A percentile compares a stretch with the other conserved stretches of the same genome.
Evolutionary conservation across 164 flowering plant species (phyloP).

Genomic region (Platanus orientalis): DNA sequence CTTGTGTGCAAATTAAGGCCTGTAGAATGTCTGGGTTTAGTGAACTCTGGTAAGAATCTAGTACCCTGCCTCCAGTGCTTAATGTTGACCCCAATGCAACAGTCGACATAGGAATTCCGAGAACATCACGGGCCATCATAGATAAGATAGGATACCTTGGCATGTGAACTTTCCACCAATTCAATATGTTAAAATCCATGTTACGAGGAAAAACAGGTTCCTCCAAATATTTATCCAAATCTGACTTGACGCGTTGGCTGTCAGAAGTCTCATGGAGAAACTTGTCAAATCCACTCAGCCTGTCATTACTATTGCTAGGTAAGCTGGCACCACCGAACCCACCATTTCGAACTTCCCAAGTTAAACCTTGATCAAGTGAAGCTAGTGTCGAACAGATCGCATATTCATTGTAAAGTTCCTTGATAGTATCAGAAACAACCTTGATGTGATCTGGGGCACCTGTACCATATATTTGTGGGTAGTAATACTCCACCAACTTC

Average conservation of each 20-base stretch:
- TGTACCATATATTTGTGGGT: conserved; percentile 50
- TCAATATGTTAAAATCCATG: conserved; percentile 55
- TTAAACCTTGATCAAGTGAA: conserved; percentile 35
- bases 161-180: conserved; percentile 82
- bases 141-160: conserved; percentile 71
- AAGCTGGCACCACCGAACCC: conserved; percentile 24
- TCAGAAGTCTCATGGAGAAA: conserved; percentile 56
- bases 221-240: conserved; percentile 67
- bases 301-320: conserved; percentile 26
- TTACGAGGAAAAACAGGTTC: conserved; percentile 74
- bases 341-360: conserved; percentile 12
- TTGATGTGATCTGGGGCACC: conserved; percentile 41
- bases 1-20: conserved; percentile 69
- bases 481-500: conserved; percentile 71
- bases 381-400: conserved; percentile 29
- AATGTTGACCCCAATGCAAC: conserved; percentile 41
- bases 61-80: conserved; percentile 38
- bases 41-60: conserved; percentile 42
- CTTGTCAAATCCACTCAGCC: conserved; percentile 61
- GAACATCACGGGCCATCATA: conserved; percentile 76
- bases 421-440: conserved; percentile 45
- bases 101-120: conserved; percentile 62
- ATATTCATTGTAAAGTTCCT: conserved; percentile 56
- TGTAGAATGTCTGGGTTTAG: conserved; percentile 48
- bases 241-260: conserved; percentile 41